Evolutionary conservation across 179 eudicot species (phyloP).

Genomic region (Beta lomatogona): DNA sequence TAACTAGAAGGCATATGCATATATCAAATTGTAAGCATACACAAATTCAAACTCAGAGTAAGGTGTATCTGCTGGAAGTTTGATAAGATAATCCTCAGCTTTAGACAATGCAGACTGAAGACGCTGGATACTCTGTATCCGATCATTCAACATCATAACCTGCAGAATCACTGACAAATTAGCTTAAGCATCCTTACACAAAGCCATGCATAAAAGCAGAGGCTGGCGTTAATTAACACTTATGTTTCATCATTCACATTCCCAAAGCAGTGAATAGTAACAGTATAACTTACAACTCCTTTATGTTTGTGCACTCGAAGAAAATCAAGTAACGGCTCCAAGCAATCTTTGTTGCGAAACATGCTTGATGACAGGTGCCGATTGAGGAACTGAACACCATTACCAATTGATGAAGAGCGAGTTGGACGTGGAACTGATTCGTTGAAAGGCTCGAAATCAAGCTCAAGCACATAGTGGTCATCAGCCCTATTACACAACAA

Average conservation of each 20-base stretch:
- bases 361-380: constrained; percentile 81
- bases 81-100: constrained; percentile 68
- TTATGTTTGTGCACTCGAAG: constrained; percentile 65
- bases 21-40: constrained; percentile 34
- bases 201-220: neutral
- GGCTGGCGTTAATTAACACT: constrained; percentile 51
- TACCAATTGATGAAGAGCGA: constrained; percentile 75
- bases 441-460: constrained; percentile 79
- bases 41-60: constrained; percentile 65
- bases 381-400: constrained; percentile 88
- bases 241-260: neutral
- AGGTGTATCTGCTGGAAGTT: constrained; percentile 55
- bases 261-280: neutral
- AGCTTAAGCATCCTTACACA: constrained; percentile 2
- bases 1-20: neutral
- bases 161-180: constrained; percentile 32
- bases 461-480: constrained; percentile 61
- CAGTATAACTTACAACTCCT: constrained; percentile 46
- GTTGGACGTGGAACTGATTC: constrained; percentile 70
- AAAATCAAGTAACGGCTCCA: constrained; percentile 73
- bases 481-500: constrained; percentile 36
- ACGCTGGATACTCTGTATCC: constrained; percentile 49
- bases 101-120: constrained; percentile 66
- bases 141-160: constrained; percentile 80
- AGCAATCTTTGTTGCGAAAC: constrained; percentile 80